These are phyloP conservation scores for Naganishia albida DNA, from an alignment of 1,284 basidiomycete species.

Conservation along the genomic window DNA sequence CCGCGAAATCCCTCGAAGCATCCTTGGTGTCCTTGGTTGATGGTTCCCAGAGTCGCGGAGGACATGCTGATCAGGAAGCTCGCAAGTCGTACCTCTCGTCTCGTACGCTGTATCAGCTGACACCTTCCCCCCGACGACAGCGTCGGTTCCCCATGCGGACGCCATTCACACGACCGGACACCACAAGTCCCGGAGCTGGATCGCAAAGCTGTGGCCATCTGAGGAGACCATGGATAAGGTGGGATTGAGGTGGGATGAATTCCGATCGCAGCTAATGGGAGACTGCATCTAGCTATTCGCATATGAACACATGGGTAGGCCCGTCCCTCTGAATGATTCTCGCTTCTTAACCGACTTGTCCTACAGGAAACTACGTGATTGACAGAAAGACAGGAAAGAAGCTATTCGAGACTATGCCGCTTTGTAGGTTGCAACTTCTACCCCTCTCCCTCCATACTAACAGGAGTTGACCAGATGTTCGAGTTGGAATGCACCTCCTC, in stretches of 20 bases:
- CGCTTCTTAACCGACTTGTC: neutral
- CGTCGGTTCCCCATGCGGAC: slow-evolving; percentile 36
- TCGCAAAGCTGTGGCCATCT: slow-evolving; percentile 46
- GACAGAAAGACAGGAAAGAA: slow-evolving; percentile 63
- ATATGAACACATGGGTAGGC: slow-evolving; percentile 50
- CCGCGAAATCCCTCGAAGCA: slow-evolving; percentile 60
- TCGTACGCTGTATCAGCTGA: neutral
- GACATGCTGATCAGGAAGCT: slow-evolving; percentile 57
- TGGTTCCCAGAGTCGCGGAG: slow-evolving; percentile 74
- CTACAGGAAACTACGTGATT: slow-evolving; percentile 65
- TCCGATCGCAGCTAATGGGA: neutral
- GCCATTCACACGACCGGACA: slow-evolving; percentile 42
- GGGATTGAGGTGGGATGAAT: no score
- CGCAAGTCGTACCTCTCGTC: neutral
- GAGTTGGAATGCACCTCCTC: slow-evolving; percentile 73
- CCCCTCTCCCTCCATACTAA: neutral
- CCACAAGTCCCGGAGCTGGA: slow-evolving; percentile 40
- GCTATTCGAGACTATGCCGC: slow-evolving; percentile 77
- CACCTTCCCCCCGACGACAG: neutral
- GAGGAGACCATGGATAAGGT: slow-evolving; percentile 47
- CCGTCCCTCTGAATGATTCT: no score
- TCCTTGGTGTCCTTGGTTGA: slow-evolving; percentile 74
- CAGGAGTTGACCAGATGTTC: slow-evolving; percentile 40
- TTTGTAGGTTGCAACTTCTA: slow-evolving; percentile 59
- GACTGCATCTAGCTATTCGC: slow-evolving; percentile 44